phyloP scores from a whole-genome alignment of 2,329 filamentous ascomycete genomes.

The Talaromyces sp. region DNA sequence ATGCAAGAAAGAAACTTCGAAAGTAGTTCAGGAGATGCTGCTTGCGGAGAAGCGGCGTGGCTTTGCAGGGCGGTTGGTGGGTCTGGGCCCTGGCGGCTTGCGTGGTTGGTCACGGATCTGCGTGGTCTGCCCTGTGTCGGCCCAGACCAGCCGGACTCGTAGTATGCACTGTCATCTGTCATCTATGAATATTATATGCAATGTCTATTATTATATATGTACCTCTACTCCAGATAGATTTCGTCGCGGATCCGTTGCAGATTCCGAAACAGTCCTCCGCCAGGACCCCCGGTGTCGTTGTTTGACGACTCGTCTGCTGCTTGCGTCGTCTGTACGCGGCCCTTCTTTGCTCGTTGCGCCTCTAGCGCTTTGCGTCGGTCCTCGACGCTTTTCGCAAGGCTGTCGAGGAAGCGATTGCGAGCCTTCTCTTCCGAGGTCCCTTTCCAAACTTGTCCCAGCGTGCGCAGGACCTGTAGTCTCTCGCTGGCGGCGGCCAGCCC shows the following conservation, averaged over 20 bases:
- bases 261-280: slow-evolving; percentile 48
- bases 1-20: background rate
- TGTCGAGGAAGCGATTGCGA: slow-evolving; percentile 72
- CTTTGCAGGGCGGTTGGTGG: background rate
- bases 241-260: slow-evolving; percentile 49
- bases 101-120: background rate
- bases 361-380: slow-evolving; percentile 53
- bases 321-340: slow-evolving; percentile 20
- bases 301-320: slow-evolving; percentile 13
- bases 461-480: slow-evolving; percentile 70
- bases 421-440: slow-evolving; percentile 94
- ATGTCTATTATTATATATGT: background rate
- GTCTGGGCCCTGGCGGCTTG: background rate
- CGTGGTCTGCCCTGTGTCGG: too few species aligned
- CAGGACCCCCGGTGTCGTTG: slow-evolving; percentile 33
- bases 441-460: slow-evolving; percentile 77
- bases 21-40: slow-evolving; percentile 1
- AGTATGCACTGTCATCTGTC: too few species aligned
- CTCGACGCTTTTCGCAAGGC: slow-evolving; percentile 73
- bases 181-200: too few species aligned
- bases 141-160: too few species aligned
- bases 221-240: slow-evolving; percentile 44
- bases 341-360: slow-evolving; percentile 22
- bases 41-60: background rate
- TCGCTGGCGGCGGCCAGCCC: slow-evolving; percentile 64